Evolutionary conservation across 1,139 yeast genomes (phyloP).

Genomic region (Scheffersomyces parashehatae): DNA sequence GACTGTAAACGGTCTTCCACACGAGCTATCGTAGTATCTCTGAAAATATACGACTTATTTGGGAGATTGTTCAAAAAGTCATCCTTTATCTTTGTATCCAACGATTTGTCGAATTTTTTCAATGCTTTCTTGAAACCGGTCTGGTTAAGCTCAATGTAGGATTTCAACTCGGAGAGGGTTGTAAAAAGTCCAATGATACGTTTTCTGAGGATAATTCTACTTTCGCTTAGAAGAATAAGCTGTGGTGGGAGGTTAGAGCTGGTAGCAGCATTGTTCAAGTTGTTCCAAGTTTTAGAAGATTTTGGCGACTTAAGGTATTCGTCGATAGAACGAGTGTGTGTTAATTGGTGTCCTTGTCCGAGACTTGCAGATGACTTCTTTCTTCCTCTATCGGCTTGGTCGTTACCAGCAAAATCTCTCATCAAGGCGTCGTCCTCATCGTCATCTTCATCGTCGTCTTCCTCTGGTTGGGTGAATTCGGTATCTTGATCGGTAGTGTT

Average conservation of each 20-base stretch:
- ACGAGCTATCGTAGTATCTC: slow-evolving; percentile 20
- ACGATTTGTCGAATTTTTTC: slow-evolving; percentile 68
- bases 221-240: slow-evolving; percentile 40
- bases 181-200: slow-evolving; percentile 58
- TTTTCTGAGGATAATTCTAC: slow-evolving; percentile 54
- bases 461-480: slow-evolving; percentile 32
- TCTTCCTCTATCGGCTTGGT: slow-evolving; percentile 7
- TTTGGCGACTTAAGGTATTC: slow-evolving; percentile 41
- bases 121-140: slow-evolving; percentile 70
- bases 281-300: slow-evolving; percentile 37
- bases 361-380: slow-evolving; percentile 1
- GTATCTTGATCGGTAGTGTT: slow-evolving; percentile 35
- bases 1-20: slow-evolving; percentile 27
- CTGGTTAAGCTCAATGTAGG: slow-evolving; percentile 64
- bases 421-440: slow-evolving; percentile 10
- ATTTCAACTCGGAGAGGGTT: slow-evolving; percentile 63
- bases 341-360: slow-evolving; percentile 10
- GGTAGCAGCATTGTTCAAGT: slow-evolving; percentile 21
- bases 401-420: slow-evolving; percentile 1
- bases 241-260: slow-evolving; percentile 37
- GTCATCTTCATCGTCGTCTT: slow-evolving; percentile 29
- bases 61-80: slow-evolving; percentile 37
- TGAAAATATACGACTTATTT: slow-evolving; percentile 34
- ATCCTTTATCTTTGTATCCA: slow-evolving; percentile 43
- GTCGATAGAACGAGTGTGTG: slow-evolving; percentile 36